Percentiles rank a stretch among this genome's conserved stretches.
Evolutionary conservation across 257 asterid genomes (phyloP).

Genomic region (Dorcoceras hygrometricum): DNA sequence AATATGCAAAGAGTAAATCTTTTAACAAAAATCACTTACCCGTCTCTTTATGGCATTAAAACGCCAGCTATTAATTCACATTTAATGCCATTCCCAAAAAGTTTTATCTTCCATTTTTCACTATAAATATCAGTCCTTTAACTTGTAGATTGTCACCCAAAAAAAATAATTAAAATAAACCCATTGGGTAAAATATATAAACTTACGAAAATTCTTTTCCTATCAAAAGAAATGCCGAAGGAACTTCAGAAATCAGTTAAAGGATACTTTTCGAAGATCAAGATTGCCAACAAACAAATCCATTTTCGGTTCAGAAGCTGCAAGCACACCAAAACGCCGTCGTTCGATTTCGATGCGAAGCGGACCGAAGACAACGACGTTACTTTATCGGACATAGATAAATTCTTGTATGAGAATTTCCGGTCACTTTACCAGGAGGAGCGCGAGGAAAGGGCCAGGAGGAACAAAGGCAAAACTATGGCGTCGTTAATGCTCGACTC

Average conservation of each 20-base stretch:
- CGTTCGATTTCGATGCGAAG: constrained; percentile 30
- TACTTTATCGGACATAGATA: constrained; percentile 59
- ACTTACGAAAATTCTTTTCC: not conserved
- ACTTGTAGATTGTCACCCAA: constrained; percentile 6
- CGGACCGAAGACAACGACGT: constrained; percentile 24
- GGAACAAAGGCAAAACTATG: constrained; percentile 14
- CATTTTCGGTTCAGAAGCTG: constrained; percentile 37
- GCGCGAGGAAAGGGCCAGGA: constrained; percentile 27
- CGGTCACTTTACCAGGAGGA: constrained; percentile 46
- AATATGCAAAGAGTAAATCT: constrained; percentile 20
- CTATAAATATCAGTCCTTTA: constrained; percentile 26
- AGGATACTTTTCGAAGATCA: constrained; percentile 49
- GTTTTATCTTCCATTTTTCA: constrained; percentile 2
- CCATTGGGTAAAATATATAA: too few relatives aligned
- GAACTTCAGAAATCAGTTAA: constrained; percentile 57
- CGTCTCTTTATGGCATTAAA: constrained; percentile 27
- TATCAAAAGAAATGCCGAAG: constrained; percentile 38
- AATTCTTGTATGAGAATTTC: constrained; percentile 63
- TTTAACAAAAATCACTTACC: constrained; percentile 30
- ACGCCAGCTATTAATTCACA: constrained; percentile 28
- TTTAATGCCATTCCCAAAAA: constrained; percentile 21
- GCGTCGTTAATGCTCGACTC: constrained; percentile 26
- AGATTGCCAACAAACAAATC: constrained; percentile 32
- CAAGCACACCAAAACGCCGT: constrained; percentile 49
- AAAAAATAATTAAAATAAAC: not conserved